These are phyloP conservation scores for Neurospora discreta DNA, from an alignment of 495 filamentous ascomycete species.

Conservation along the genomic window DNA sequence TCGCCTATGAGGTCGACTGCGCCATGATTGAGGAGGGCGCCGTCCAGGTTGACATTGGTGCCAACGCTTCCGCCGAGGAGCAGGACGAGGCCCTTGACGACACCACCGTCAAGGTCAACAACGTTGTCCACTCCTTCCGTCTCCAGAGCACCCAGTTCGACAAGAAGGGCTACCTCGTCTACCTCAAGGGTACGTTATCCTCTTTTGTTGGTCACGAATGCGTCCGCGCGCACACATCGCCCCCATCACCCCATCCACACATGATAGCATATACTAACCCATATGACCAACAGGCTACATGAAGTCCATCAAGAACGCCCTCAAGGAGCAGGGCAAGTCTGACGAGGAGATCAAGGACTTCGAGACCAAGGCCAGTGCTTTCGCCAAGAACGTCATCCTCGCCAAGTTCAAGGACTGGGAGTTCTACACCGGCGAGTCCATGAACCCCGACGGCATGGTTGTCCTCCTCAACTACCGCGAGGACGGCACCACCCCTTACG, in stretches of 20 bases:
- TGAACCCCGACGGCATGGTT: constrained; percentile 90
- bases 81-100: constrained; percentile 65
- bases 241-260: background rate
- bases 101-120: constrained; percentile 66
- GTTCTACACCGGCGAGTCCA: constrained; percentile 81
- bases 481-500: constrained; percentile 82
- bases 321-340: constrained; percentile 49
- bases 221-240: background rate
- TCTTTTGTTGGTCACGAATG: no score
- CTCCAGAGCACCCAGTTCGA: constrained; percentile 66
- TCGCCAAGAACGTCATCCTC: constrained; percentile 68
- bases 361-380: constrained; percentile 58
- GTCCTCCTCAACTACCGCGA: constrained; percentile 95
- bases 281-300: constrained; percentile 55
- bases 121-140: constrained; percentile 88
- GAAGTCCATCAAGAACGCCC: constrained; percentile 65
- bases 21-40: constrained; percentile 66
- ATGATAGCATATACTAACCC: background rate
- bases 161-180: constrained; percentile 68
- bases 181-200: constrained; percentile 60
- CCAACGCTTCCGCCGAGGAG: constrained; percentile 94
- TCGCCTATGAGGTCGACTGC: constrained; percentile 83
- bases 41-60: constrained; percentile 78
- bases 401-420: constrained; percentile 90
- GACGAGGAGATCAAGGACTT: constrained; percentile 60